Evolutionary conservation across 2,329 filamentous ascomycete genomes (phyloP).

Genomic region (Fusarium sp.): DNA sequence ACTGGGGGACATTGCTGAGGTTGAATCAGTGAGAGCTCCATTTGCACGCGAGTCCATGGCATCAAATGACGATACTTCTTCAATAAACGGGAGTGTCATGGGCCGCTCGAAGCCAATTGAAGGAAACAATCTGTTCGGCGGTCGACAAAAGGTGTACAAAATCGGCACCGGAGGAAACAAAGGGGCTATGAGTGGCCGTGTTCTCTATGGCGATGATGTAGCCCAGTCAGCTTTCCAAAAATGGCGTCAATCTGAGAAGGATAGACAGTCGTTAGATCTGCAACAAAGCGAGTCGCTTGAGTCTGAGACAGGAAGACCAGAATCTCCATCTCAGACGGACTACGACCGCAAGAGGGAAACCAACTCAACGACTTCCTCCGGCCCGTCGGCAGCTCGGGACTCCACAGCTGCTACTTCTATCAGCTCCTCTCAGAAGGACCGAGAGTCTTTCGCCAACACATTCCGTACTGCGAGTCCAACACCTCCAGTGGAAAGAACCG

Average conservation of each 20-base stretch:
- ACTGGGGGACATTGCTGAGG: conserved; percentile 89
- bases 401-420: conserved; percentile 92
- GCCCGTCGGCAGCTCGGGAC: conserved; percentile 73
- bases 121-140: conserved; percentile 93
- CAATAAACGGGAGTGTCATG: conserved; percentile 79
- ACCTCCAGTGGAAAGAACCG: conserved; percentile 69
- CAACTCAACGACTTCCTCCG: conserved; percentile 83
- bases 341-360: conserved; percentile 85
- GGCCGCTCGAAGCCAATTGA: conserved; percentile 83
- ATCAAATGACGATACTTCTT: conserved; percentile 78
- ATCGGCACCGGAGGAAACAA: conserved; percentile 69
- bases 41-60: conserved; percentile 73
- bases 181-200: conserved; percentile 72
- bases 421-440: conserved; percentile 75
- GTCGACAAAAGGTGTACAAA: conserved; percentile 94
- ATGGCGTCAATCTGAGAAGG: conserved; percentile 72
- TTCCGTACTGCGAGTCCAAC: conserved; percentile 54
- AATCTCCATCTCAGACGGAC: conserved; percentile 65
- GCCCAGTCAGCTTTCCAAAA: conserved; percentile 85
- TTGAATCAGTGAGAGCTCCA: conserved; percentile 79
- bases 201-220: conserved; percentile 89
- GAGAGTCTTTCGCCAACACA: conserved; percentile 55
- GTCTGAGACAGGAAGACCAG: conserved; percentile 47
- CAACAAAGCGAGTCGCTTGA: conserved; percentile 38
- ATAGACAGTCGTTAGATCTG: conserved; percentile 55